Conservation (phyloP, 441 rosid species). For the Cnidoscolus chayamansa region DNA sequence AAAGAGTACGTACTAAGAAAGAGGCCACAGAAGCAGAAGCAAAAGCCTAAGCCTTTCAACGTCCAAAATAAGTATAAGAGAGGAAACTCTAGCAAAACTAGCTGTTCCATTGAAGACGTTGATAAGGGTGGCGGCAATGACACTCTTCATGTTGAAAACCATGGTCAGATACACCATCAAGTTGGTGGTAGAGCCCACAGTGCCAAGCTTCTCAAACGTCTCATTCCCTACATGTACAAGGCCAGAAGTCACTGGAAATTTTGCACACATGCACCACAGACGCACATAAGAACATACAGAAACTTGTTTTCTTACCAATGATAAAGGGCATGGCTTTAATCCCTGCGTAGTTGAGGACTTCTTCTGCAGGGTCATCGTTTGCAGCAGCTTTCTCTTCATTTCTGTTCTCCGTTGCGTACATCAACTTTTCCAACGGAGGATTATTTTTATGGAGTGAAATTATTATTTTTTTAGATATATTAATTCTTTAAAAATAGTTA, state of each 20-base stretch:
- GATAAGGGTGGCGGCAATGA: conserved; percentile 34
- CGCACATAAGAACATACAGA: background rate
- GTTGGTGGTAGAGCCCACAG: conserved; percentile 35
- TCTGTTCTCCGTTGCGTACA: too few species aligned
- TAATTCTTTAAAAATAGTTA: too few species aligned
- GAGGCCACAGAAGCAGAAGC: conserved; percentile 31
- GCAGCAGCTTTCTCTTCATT: too few species aligned
- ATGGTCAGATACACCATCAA: conserved; percentile 40
- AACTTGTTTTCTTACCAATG: background rate
- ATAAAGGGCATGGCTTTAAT: conserved; percentile 18
- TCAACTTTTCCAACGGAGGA: too few species aligned
- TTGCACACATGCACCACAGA: background rate
- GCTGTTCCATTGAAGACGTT: conserved; percentile 43
- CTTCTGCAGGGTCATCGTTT: background rate
- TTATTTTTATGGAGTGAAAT: too few species aligned
- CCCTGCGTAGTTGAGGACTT: conserved; percentile 8
- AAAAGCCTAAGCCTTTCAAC: conserved; percentile 34
- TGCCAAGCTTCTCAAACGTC: conserved; percentile 51
- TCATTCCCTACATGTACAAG: conserved; percentile 52
- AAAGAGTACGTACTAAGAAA: conserved; percentile 25
- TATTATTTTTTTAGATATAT: too few species aligned
- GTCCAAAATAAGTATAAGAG: conserved; percentile 40
- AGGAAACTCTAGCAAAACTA: conserved; percentile 37
- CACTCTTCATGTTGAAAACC: conserved; percentile 40
- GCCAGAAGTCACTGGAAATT: too few species aligned